Conservation (phyloP, 768 basidiomycete genomes). For the Psilocybe sp. region DNA sequence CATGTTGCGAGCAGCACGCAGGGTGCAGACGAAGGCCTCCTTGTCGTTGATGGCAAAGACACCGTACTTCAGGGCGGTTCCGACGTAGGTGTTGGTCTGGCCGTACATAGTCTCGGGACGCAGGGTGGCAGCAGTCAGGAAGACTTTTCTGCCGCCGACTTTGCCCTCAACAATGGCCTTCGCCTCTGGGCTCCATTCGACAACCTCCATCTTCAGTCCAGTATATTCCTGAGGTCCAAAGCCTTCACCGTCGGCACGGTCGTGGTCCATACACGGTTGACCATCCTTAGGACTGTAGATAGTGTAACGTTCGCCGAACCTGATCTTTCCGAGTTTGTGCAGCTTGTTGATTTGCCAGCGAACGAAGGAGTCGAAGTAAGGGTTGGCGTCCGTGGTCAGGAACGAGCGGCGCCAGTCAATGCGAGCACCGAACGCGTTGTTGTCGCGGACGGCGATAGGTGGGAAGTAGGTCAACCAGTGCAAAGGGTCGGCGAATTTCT, state of each 20-base stretch:
- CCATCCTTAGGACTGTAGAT: constrained; percentile 99
- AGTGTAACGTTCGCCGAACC: constrained; percentile 97
- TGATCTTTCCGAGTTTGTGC: constrained; percentile 84
- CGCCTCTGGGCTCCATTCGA: constrained; percentile 76
- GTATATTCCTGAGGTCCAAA: constrained; percentile 96
- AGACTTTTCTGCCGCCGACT: constrained; percentile 78
- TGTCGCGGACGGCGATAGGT: constrained; percentile 87
- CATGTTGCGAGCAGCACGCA: constrained; percentile 96
- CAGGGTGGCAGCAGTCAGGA: constrained; percentile 92
- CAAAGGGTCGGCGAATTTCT: constrained; percentile 93
- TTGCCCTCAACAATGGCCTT: constrained; percentile 62
- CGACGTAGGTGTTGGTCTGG: constrained; percentile 97
- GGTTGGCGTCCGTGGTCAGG: constrained; percentile 92
- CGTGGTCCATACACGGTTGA: constrained; percentile 99
- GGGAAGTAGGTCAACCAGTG: constrained; percentile 95
- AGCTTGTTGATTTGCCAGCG: constrained; percentile 98
- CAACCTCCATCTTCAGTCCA: constrained; percentile 89
- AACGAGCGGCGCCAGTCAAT: constrained; percentile 97
- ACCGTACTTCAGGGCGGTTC: constrained; percentile 86
- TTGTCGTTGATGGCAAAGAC: constrained; percentile 84
- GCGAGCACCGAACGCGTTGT: constrained; percentile 86
- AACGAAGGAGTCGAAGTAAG: constrained; percentile 96
- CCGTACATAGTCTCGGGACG: constrained; percentile 98
- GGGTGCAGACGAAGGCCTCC: constrained; percentile 86
- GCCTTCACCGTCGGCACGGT: constrained; percentile 92